phyloP scores from a whole-genome alignment of 2,329 filamentous ascomycete species.

The Sporothrix variecibatus region DNA sequence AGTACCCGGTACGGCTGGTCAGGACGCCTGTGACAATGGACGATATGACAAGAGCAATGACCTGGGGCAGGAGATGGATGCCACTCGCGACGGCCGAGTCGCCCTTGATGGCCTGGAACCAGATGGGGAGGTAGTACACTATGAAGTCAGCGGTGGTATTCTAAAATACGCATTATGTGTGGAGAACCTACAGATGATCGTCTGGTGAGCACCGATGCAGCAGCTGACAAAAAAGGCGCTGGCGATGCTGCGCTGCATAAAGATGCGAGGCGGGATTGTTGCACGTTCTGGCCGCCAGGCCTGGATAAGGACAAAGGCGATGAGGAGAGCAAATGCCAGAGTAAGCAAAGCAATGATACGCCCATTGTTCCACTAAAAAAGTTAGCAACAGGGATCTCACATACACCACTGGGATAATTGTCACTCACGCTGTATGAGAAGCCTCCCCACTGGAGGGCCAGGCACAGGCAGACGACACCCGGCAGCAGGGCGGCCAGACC shows the following conservation, averaged over 20 bases:
- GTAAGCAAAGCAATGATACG: slow-evolving; percentile 40
- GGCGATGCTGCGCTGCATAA: slow-evolving; percentile 36
- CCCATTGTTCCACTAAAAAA: slow-evolving; percentile 35
- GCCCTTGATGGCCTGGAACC: slow-evolving; percentile 49
- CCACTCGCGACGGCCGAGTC: slow-evolving; percentile 41
- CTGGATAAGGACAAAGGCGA: slow-evolving; percentile 39
- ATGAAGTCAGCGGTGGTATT: background rate
- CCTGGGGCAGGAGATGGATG: background rate
- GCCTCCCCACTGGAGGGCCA: slow-evolving; percentile 50
- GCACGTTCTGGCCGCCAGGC: slow-evolving; percentile 39
- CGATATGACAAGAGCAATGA: background rate
- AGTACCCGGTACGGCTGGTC: slow-evolving; percentile 42
- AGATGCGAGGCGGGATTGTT: slow-evolving; percentile 43
- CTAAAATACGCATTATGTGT: background rate
- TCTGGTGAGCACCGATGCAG: slow-evolving; percentile 16
- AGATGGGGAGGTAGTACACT: slow-evolving; percentile 35
- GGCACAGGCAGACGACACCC: slow-evolving; percentile 44
- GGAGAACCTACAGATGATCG: background rate
- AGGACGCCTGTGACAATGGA: background rate
- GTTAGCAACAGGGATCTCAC: background rate
- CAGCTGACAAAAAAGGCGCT: background rate
- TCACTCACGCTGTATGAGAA: slow-evolving; percentile 33
- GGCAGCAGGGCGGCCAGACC: slow-evolving; percentile 32
- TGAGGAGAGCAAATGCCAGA: slow-evolving; percentile 34
- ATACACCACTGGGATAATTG: background rate